phyloP scores from a whole-genome alignment of 495 filamentous ascomycete species.

The Hypoxylon trugodes region DNA sequence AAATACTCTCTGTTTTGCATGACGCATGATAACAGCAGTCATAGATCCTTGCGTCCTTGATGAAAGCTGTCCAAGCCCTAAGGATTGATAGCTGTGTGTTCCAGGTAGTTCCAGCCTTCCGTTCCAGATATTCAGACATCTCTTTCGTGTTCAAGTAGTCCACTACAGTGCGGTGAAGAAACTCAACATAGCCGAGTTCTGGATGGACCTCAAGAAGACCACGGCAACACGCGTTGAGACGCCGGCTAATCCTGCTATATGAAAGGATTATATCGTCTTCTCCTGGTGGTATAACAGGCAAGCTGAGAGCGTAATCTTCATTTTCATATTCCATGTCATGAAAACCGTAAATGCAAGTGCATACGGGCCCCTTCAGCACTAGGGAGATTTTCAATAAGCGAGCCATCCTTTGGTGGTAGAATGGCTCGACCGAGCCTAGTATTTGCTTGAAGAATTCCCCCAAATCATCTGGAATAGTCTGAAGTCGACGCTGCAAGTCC shows the following conservation, averaged over 20 bases:
- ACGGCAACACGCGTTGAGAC: constrained; percentile 21
- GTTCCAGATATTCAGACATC: constrained; percentile 8
- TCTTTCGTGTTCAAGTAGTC: constrained; percentile 23
- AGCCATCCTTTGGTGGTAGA: constrained; percentile 24
- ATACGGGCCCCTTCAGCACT: not conserved
- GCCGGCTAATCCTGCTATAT: not conserved
- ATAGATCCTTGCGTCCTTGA: too few relatives aligned
- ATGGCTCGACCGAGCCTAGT: constrained; percentile 14
- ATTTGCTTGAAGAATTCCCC: constrained; percentile 40
- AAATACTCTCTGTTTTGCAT: too few relatives aligned
- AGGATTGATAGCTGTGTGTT: constrained; percentile 1
- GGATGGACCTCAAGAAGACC: constrained; percentile 20
- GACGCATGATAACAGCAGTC: too few relatives aligned
- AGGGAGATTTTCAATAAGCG: constrained; percentile 10
- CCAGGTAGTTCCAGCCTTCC: not conserved
- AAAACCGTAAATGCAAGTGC: not conserved
- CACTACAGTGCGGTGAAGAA: constrained; percentile 33
- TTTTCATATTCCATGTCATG: constrained; percentile 17
- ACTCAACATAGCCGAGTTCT: constrained; percentile 5
- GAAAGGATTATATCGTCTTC: not conserved
- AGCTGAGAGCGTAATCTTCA: constrained; percentile 11
- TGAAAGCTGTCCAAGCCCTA: not conserved
- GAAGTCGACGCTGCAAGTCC: constrained; percentile 36
- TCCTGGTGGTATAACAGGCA: not conserved
- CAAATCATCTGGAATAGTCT: constrained; percentile 43